Evolutionary conservation across 345 rosid genomes (phyloP).

Genomic region (Arabidopsis thaliana): TAIR10.1 NC_003074.8:18370001-18370500

Average conservation of each 20-base stretch:
- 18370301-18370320: neutral
- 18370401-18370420: neutral
- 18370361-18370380: neutral
- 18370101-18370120: neutral
- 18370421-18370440: too few relatives aligned
- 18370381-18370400: neutral
- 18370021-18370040: neutral
- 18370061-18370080: conserved; percentile 14
- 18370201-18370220: neutral
- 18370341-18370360: neutral
- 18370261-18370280: neutral
- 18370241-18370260: neutral
- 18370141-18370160: conserved; percentile 6
- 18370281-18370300: neutral
- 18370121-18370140: neutral
- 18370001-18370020: neutral
- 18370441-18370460: neutral
- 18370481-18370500: neutral
- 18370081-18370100: neutral
- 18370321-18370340: neutral
- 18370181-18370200: neutral
- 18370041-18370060: neutral
- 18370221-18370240: neutral
- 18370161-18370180: neutral
- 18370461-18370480: neutral